These are phyloP conservation scores for Fraxinus anomala DNA, from an alignment of 257 asterid species.

Conservation along the genomic window DNA sequence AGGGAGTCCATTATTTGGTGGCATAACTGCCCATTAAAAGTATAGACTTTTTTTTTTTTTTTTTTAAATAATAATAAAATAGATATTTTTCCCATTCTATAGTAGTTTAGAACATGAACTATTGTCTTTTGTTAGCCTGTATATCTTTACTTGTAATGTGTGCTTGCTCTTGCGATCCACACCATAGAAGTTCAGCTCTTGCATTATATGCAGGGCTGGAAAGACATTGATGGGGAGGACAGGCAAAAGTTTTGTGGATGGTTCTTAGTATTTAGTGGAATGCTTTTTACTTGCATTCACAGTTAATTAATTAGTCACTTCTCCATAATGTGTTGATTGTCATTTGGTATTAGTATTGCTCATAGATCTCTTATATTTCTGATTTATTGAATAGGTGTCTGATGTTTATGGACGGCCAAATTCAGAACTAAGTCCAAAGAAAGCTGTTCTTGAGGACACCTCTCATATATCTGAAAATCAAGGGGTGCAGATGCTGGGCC, in stretches of 20 bases:
- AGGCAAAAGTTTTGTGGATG: constrained; percentile 10
- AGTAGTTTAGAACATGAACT: neutral
- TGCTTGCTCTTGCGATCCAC: constrained; percentile 11
- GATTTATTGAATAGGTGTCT: constrained; percentile 62
- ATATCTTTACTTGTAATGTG: neutral
- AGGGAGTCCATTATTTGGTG: neutral
- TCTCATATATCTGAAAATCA: constrained; percentile 57
- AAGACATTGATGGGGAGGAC: constrained; percentile 11
- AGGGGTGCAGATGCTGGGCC: constrained; percentile 90
- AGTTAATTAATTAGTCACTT: constrained; percentile 21
- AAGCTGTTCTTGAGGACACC: constrained; percentile 61
- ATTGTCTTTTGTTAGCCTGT: neutral
- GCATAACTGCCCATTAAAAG: neutral
- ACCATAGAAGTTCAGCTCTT: constrained; percentile 9
- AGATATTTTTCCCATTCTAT: neutral
- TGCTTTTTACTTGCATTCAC: constrained; percentile 12
- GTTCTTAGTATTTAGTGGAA: constrained; percentile 1
- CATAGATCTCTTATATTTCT: constrained; percentile 31
- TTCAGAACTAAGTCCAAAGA: constrained; percentile 74
- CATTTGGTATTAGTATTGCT: constrained; percentile 18
- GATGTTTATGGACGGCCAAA: constrained; percentile 85
- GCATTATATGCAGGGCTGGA: constrained; percentile 12
- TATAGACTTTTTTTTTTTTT: neutral
- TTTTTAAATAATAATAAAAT: neutral
- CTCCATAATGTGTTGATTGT: constrained; percentile 19